A percentile compares a stretch with the other conserved stretches of the same genome.
Evolutionary conservation across 768 basidiomycete genomes (phyloP).

Genomic region (Suillus subalutaceus): DNA sequence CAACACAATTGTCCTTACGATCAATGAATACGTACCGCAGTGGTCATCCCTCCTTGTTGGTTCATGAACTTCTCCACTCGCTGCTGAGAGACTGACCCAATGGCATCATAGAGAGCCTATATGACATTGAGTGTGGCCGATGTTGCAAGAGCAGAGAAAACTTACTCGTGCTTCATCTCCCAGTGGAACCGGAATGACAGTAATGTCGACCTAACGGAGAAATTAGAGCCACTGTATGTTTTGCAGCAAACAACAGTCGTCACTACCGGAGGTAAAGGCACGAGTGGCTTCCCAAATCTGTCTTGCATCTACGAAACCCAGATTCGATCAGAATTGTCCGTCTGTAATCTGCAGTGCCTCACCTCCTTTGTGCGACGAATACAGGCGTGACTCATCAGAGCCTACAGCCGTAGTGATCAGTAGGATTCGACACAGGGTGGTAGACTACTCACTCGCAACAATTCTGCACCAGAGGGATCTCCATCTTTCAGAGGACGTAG

Average conservation of each 20-base stretch:
- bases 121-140: slow-evolving; percentile 10
- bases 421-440: background rate
- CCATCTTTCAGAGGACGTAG: slow-evolving; percentile 78
- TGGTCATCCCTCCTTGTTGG: slow-evolving; percentile 37
- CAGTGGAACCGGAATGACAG: slow-evolving; percentile 69
- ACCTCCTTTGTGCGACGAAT: slow-evolving; percentile 86
- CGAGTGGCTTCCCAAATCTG: slow-evolving; percentile 66
- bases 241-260: background rate
- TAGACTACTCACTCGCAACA: slow-evolving; percentile 58
- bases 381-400: slow-evolving; percentile 76
- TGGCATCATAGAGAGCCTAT: slow-evolving; percentile 68
- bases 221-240: slow-evolving; percentile 12
- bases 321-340: slow-evolving; percentile 11
- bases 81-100: slow-evolving; percentile 64
- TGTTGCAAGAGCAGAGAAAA: background rate
- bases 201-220: slow-evolving; percentile 69
- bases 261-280: slow-evolving; percentile 72
- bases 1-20: slow-evolving; percentile 1
- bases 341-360: background rate
- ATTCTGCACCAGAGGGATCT: slow-evolving; percentile 64
- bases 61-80: slow-evolving; percentile 61
- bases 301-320: slow-evolving; percentile 73
- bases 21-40: slow-evolving; percentile 39
- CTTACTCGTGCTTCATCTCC: slow-evolving; percentile 65
- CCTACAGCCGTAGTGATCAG: slow-evolving; percentile 41